Conservation (phyloP, 495 filamentous ascomycete genomes). For the Trichoderma parareesei region DNA sequence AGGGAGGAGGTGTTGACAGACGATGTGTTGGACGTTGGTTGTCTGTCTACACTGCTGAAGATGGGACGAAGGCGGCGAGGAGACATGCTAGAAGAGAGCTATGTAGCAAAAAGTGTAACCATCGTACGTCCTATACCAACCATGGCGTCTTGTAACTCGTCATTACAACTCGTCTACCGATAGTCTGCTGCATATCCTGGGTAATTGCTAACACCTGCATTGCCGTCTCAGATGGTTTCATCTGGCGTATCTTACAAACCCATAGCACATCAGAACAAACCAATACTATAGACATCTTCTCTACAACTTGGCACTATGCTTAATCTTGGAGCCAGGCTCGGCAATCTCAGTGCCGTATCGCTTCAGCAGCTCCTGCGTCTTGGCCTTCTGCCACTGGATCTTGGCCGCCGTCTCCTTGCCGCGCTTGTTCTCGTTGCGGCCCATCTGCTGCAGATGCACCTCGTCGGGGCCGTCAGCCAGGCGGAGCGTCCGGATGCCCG, state of each 20-base stretch:
- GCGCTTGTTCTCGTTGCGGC: slow-evolving; percentile 70
- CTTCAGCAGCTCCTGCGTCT: slow-evolving; percentile 57
- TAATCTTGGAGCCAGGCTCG: slow-evolving; percentile 43
- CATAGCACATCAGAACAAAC: neutral
- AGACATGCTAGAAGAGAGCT: no score
- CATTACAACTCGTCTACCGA: no score
- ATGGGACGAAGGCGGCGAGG: no score
- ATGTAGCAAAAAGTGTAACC: no score
- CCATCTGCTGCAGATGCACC: slow-evolving; percentile 88
- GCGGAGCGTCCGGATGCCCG: slow-evolving; percentile 68
- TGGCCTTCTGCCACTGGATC: slow-evolving; percentile 55
- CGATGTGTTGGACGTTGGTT: no score
- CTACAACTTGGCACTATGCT: slow-evolving; percentile 38
- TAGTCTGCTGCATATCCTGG: no score
- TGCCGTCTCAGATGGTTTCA: no score
- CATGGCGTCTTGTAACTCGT: no score
- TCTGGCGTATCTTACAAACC: neutral
- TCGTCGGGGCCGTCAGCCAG: slow-evolving; percentile 91
- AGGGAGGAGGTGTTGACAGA: no score
- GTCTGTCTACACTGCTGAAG: no score
- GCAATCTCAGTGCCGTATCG: slow-evolving; percentile 45
- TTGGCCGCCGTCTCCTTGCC: slow-evolving; percentile 54
- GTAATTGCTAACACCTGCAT: no score
- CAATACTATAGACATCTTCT: neutral
- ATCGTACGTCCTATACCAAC: no score